Conservation (phyloP, 768 basidiomycete genomes). For the Leccinellum luteum region DNA sequence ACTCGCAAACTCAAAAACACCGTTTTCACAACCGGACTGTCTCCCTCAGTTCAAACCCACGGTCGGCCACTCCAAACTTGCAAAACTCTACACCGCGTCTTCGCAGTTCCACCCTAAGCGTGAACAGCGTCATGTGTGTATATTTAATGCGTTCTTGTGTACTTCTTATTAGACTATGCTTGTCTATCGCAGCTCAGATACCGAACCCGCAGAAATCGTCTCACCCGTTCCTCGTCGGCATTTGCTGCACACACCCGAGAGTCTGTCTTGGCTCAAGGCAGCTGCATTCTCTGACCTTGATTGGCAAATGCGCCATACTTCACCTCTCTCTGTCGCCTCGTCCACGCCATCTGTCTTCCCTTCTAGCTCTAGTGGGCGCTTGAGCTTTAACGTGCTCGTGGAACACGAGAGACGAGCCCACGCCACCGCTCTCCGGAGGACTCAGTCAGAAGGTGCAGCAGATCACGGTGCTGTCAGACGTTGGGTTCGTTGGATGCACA, state of each 20-base stretch:
- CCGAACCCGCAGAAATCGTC: conserved; percentile 46
- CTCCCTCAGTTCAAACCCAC: conserved; percentile 15
- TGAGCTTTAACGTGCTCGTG: conserved; percentile 45
- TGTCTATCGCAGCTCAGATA: conserved; percentile 14
- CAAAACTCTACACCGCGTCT: conserved; percentile 14
- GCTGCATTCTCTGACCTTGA: conserved; percentile 44
- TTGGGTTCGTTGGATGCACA: conserved; percentile 83
- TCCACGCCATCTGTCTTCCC: conserved; percentile 28
- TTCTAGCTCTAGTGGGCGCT: conserved; percentile 16
- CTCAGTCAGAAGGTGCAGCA: conserved; percentile 13
- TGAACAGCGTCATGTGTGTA: conserved; percentile 19
- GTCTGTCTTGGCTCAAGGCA: conserved; percentile 56
- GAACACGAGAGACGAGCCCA: conserved; percentile 31
- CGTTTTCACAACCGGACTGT: conserved; percentile 7
- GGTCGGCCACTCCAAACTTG: conserved; percentile 1
- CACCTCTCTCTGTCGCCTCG: conserved; percentile 40
- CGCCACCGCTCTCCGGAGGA: conserved; percentile 12
- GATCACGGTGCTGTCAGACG: conserved; percentile 49
- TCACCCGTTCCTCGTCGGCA: conserved; percentile 68
- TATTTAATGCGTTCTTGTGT: background rate
- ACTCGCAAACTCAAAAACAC: background rate
- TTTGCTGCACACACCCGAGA: conserved; percentile 56
- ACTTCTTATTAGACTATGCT: background rate
- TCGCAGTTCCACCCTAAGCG: conserved; percentile 12
- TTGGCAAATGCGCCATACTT: conserved; percentile 39